A percentile compares a stretch with the other conserved stretches of the same genome.
phyloP scores from a whole-genome alignment of 73 alveolate species.

The Paramecium octaurelia region DNA sequence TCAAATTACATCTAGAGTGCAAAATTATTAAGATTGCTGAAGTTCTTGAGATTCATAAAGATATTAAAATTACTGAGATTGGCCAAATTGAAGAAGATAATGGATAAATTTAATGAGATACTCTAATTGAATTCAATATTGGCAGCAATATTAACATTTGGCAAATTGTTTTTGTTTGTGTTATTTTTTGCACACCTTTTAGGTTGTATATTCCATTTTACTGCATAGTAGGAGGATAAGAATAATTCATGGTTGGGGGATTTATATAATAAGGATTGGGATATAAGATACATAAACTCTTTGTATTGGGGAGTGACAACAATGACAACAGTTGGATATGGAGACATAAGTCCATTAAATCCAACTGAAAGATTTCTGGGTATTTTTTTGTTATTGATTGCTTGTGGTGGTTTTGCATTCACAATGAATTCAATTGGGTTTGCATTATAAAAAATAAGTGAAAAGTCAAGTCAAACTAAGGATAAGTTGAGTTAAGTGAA shows the following conservation, averaged over 20 bases:
- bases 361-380: conserved; percentile 61
- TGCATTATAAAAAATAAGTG: conserved; percentile 32
- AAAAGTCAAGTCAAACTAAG: background rate
- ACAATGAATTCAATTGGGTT: conserved; percentile 61
- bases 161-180: conserved; percentile 32
- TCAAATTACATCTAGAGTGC: conserved; percentile 50
- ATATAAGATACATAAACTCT: conserved; percentile 64
- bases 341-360: conserved; percentile 67
- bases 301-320: conserved; percentile 70
- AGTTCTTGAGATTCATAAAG: conserved; percentile 73
- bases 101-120: conserved; percentile 71
- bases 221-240: conserved; percentile 50
- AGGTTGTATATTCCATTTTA: conserved; percentile 67
- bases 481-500: conserved; percentile 50
- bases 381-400: conserved; percentile 51
- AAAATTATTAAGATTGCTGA: conserved; percentile 63
- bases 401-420: conserved; percentile 70
- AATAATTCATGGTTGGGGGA: conserved; percentile 60
- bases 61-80: conserved; percentile 70
- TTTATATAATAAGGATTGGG: conserved; percentile 28
- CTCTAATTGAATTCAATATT: conserved; percentile 57
- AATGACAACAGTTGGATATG: conserved; percentile 77
- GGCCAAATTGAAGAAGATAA: conserved; percentile 69
- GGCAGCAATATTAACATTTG: background rate
- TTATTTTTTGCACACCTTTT: conserved; percentile 63